A percentile compares a stretch with the other conserved stretches of the same genome.
Conservation (phyloP, 306 rosid genomes). For the Heteromeles arbutifolia region DNA sequence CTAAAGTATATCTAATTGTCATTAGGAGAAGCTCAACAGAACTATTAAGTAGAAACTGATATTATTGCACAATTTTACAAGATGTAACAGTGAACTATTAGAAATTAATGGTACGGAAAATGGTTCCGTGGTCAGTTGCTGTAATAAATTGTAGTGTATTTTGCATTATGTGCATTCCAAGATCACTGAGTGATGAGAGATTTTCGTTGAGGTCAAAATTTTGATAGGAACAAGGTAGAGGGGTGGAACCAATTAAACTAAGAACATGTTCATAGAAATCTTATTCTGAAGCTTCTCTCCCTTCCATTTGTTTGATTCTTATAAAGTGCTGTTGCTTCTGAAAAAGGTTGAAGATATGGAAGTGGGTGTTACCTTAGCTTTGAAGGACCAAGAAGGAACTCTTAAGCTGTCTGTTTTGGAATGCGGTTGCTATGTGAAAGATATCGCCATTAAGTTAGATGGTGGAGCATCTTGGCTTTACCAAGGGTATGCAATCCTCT, state of each 20-base stretch:
- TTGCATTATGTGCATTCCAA: not conserved
- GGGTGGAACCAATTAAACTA: not conserved
- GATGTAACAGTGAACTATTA: not conserved
- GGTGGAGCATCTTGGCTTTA: constrained; percentile 95
- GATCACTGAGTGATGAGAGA: not conserved
- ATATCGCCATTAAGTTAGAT: constrained; percentile 52
- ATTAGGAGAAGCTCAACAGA: not conserved
- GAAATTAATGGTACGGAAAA: not conserved
- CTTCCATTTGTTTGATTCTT: not conserved
- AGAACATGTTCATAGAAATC: not conserved
- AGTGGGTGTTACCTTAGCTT: constrained; percentile 50
- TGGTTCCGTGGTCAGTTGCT: not conserved
- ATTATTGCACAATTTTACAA: not conserved
- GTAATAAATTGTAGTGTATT: not conserved
- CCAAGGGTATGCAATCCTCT: constrained; percentile 57
- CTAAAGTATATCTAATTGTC: not conserved
- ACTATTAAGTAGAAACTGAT: not conserved
- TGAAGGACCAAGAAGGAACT: constrained; percentile 56
- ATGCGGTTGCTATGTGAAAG: constrained; percentile 57
- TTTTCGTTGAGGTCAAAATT: not conserved
- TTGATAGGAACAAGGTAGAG: not conserved
- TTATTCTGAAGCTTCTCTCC: not conserved
- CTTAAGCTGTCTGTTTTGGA: constrained; percentile 56
- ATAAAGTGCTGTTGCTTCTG: constrained; percentile 22
- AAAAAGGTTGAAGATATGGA: constrained; percentile 68